phyloP scores from a whole-genome alignment of 1,284 basidiomycete genomes.

The Ganoderma leucocontextum region DNA sequence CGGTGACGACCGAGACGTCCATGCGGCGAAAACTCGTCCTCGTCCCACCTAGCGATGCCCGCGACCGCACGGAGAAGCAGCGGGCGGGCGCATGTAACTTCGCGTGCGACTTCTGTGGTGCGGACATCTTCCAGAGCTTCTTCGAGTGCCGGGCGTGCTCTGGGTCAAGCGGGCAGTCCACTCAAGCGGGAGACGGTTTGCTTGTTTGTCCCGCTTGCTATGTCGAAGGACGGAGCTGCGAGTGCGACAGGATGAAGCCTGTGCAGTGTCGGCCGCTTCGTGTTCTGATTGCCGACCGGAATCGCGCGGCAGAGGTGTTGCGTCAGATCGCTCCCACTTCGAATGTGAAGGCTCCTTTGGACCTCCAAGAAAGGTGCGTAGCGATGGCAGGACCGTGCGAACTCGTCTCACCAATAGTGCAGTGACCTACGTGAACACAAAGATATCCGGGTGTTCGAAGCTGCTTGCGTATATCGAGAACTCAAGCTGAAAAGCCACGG shows the following conservation, averaged over 20 bases:
- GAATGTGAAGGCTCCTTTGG: neutral
- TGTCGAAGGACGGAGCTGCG: conserved; percentile 74
- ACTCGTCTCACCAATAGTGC: neutral
- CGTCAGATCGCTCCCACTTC: conserved; percentile 8
- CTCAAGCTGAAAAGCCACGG: neutral
- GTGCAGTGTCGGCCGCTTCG: conserved; percentile 58
- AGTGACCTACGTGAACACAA: neutral
- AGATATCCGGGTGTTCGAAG: conserved; percentile 42
- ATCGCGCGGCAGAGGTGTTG: conserved; percentile 47
- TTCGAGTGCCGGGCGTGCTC: conserved; percentile 68
- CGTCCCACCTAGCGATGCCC: conserved; percentile 6
- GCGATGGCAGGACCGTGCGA: neutral
- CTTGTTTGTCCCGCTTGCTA: conserved; percentile 75
- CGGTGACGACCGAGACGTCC: neutral
- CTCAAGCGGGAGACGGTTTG: conserved; percentile 50
- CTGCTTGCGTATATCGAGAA: conserved; percentile 39
- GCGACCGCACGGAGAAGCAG: conserved; percentile 8
- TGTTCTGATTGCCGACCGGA: conserved; percentile 48
- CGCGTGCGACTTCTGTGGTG: conserved; percentile 79
- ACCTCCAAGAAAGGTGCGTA: neutral
- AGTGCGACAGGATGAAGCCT: conserved; percentile 64
- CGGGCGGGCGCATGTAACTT: conserved; percentile 39
- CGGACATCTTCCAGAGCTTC: conserved; percentile 81
- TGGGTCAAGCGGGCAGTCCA: conserved; percentile 27
- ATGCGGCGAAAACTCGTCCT: conserved; percentile 2